phyloP scores from a whole-genome alignment of 1,284 basidiomycete species.

The Ganoderma sinense region DNA sequence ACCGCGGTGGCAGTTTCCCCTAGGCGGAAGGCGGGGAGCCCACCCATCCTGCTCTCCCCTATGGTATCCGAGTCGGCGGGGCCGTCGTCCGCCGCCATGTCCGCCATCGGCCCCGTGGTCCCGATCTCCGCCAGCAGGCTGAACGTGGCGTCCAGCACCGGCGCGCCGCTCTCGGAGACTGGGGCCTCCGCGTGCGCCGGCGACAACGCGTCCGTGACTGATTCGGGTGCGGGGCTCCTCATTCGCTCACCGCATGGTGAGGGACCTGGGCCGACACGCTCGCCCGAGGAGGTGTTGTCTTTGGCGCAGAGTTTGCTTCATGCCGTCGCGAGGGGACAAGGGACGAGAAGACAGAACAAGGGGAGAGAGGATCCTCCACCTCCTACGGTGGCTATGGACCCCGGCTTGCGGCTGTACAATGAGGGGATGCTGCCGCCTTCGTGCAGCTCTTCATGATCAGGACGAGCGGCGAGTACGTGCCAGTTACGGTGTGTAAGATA shows the following conservation, averaged over 20 bases:
- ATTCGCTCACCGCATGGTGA: neutral
- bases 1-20: neutral
- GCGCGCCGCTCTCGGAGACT: neutral
- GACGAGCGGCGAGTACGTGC: neutral
- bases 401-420: constrained; percentile 3
- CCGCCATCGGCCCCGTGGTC: neutral
- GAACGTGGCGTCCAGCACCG: too few relatives aligned
- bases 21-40: neutral
- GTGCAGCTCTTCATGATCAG: too few relatives aligned
- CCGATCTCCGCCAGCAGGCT: neutral
- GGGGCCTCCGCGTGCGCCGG: neutral
- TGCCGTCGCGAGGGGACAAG: neutral
- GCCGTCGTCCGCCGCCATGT: neutral
- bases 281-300: neutral
- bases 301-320: too few relatives aligned
- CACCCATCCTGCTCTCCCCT: neutral
- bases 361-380: too few relatives aligned
- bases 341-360: neutral
- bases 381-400: neutral
- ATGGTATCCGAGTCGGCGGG: too few relatives aligned
- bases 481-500: neutral
- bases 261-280: neutral
- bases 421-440: constrained; percentile 2
- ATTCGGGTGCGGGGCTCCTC: neutral
- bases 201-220: neutral